Evolutionary conservation across 192 early-diverging fungal genomes (phyloP).

Genomic region (Coemansia sp.): DNA sequence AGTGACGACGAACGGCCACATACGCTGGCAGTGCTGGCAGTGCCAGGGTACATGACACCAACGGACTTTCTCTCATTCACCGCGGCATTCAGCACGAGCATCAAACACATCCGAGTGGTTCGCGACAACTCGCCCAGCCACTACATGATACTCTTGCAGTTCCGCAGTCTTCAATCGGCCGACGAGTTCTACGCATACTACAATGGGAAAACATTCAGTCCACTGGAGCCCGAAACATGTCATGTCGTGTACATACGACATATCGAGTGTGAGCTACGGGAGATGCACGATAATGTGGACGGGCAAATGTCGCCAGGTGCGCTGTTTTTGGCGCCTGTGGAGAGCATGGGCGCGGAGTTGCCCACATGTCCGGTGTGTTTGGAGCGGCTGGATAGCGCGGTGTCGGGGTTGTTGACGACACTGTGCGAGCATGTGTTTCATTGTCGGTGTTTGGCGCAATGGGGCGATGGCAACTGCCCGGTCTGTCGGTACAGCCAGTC

Average conservation of each 20-base stretch:
- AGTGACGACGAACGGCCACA: slow-evolving; percentile 5
- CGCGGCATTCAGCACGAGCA: slow-evolving; percentile 63
- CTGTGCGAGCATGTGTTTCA: slow-evolving; percentile 96
- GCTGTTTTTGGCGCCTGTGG: slow-evolving; percentile 27
- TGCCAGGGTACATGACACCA: slow-evolving; percentile 86
- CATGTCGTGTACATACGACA: slow-evolving; percentile 78
- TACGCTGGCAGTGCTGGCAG: slow-evolving; percentile 74
- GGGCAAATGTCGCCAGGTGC: slow-evolving; percentile 7
- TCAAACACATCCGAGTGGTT: slow-evolving; percentile 76
- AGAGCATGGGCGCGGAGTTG: slow-evolving; percentile 57
- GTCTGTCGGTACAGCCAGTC: slow-evolving; percentile 83
- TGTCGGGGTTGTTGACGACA: slow-evolving; percentile 88
- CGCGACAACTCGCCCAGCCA: slow-evolving; percentile 82
- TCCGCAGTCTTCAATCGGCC: slow-evolving; percentile 61
- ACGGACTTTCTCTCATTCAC: slow-evolving; percentile 88
- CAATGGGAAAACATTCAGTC: slow-evolving; percentile 84
- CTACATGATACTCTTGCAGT: slow-evolving; percentile 85
- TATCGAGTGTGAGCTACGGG: slow-evolving; percentile 63
- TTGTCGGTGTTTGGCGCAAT: slow-evolving; percentile 85
- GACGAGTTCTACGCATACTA: slow-evolving; percentile 71
- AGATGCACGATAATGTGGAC: slow-evolving; percentile 31
- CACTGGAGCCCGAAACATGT: slow-evolving; percentile 81
- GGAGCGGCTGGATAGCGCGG: slow-evolving; percentile 87
- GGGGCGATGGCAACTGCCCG: slow-evolving; percentile 90
- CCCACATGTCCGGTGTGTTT: slow-evolving; percentile 97